These are phyloP conservation scores for Trichoderma endophyticum DNA, from an alignment of 2,329 filamentous ascomycete genomes.

Conservation along the genomic window DNA sequence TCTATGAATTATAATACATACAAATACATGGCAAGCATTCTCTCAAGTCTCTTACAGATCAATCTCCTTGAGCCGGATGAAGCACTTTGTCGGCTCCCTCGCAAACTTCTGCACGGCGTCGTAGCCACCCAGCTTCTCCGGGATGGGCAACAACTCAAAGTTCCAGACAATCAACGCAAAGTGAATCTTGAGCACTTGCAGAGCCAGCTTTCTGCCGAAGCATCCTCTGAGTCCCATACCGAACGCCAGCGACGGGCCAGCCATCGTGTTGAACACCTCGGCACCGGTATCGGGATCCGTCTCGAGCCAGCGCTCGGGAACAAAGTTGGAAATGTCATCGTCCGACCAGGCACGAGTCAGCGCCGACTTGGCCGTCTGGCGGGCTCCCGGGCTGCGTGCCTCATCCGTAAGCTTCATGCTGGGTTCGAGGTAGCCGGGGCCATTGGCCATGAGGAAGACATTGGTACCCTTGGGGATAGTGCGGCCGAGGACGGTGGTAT, in stretches of 20 bases:
- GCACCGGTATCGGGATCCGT: slow-evolving; percentile 1
- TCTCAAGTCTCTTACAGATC: neutral
- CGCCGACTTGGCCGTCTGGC: neutral
- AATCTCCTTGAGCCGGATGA: slow-evolving; percentile 3
- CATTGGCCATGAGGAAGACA: slow-evolving; percentile 29
- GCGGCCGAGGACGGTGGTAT: slow-evolving; percentile 34
- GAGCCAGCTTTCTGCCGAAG: slow-evolving; percentile 37
- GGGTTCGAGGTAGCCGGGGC: slow-evolving; percentile 23
- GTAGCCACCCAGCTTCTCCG: neutral
- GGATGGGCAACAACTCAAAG: slow-evolving; percentile 29
- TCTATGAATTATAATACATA: neutral
- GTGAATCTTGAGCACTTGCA: slow-evolving; percentile 34
- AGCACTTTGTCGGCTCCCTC: slow-evolving; percentile 8
- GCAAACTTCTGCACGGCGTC: slow-evolving; percentile 14
- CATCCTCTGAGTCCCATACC: slow-evolving; percentile 36
- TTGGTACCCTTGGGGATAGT: slow-evolving; percentile 35
- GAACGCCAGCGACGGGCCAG: slow-evolving; percentile 37
- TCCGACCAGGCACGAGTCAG: slow-evolving; percentile 28
- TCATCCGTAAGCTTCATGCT: slow-evolving; percentile 26
- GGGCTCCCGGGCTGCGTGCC: slow-evolving; percentile 26
- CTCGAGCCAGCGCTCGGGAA: slow-evolving; percentile 38
- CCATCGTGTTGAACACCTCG: slow-evolving; percentile 30
- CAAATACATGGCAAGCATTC: neutral
- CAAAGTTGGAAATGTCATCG: slow-evolving; percentile 29
- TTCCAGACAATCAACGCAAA: slow-evolving; percentile 38